Evolutionary conservation across 768 basidiomycete genomes (phyloP).

Genomic region (Macrolepiota dolichaula): DNA sequence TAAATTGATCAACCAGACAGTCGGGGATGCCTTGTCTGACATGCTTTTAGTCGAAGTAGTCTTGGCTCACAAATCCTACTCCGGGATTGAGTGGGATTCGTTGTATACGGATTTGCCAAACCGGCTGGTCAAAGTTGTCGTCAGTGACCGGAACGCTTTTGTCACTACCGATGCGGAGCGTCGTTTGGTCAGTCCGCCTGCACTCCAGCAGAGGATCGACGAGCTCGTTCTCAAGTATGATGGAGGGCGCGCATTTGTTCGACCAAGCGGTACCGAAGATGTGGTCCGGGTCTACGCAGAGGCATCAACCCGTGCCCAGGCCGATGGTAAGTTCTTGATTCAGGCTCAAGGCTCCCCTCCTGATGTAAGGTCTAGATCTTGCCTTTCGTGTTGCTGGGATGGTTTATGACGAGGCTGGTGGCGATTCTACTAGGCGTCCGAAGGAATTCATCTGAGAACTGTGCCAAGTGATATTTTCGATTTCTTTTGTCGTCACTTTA

Average conservation of each 20-base stretch:
- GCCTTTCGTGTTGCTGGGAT: slow-evolving; percentile 83
- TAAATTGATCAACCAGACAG: slow-evolving; percentile 93
- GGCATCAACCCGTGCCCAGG: slow-evolving; percentile 67
- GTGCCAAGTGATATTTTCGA: not conserved
- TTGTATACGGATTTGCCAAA: slow-evolving; percentile 94
- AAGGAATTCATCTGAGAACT: slow-evolving; percentile 65
- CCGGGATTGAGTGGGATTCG: slow-evolving; percentile 85
- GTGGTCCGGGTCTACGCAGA: slow-evolving; percentile 98
- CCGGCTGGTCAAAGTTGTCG: slow-evolving; percentile 89
- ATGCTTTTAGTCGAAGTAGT: slow-evolving; percentile 94
- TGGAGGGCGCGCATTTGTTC: slow-evolving; percentile 87
- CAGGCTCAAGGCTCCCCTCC: not conserved
- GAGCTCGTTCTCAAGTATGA: slow-evolving; percentile 74
- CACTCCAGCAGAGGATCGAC: slow-evolving; percentile 81
- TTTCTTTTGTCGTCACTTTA: not conserved
- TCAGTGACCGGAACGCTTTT: slow-evolving; percentile 78
- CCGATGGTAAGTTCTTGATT: slow-evolving; percentile 67
- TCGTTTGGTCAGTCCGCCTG: slow-evolving; percentile 72
- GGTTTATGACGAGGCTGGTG: slow-evolving; percentile 80
- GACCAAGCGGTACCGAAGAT: slow-evolving; percentile 97
- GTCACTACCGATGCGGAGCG: slow-evolving; percentile 94
- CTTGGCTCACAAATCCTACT: slow-evolving; percentile 84
- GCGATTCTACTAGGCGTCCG: slow-evolving; percentile 74
- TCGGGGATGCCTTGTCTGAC: slow-evolving; percentile 95
- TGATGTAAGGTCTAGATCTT: slow-evolving; percentile 50